Conservation (phyloP, 192 early-diverging fungal species). For the Coemansia umbellata region DNA sequence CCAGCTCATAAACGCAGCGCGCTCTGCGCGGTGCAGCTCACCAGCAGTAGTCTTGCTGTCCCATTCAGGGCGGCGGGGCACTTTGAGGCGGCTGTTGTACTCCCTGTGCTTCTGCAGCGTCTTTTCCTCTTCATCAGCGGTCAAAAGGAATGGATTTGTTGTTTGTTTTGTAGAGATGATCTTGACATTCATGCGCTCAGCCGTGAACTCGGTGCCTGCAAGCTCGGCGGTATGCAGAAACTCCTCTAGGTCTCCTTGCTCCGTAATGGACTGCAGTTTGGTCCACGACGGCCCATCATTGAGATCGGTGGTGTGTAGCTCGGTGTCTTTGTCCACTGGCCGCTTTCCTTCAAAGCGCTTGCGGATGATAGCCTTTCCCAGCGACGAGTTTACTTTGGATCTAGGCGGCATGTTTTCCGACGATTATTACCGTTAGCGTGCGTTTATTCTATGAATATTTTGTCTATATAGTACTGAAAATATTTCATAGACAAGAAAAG, state of each 20-base stretch:
- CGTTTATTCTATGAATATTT: too few relatives aligned
- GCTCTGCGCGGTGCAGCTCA: conserved; percentile 77
- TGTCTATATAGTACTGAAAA: too few relatives aligned
- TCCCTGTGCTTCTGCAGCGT: conserved; percentile 73
- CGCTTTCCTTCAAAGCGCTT: conserved; percentile 51
- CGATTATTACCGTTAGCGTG: too few relatives aligned
- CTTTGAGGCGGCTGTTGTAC: conserved; percentile 69
- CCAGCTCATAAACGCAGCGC: conserved; percentile 89
- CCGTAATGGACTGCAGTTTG: conserved; percentile 91
- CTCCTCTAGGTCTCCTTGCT: conserved; percentile 95
- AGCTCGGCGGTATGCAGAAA: conserved; percentile 93
- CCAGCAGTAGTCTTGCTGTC: conserved; percentile 74
- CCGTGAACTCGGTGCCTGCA: conserved; percentile 91
- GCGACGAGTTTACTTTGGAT: conserved; percentile 36
- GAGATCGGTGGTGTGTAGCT: conserved; percentile 78
- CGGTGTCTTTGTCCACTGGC: conserved; percentile 42
- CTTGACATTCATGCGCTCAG: conserved; percentile 70
- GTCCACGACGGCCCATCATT: conserved; percentile 82
- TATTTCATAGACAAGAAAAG: neutral
- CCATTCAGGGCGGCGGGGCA: conserved; percentile 91
- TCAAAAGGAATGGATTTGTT: conserved; percentile 78
- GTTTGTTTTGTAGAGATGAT: conserved; percentile 64
- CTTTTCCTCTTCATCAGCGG: conserved; percentile 72
- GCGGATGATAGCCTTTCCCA: conserved; percentile 45
- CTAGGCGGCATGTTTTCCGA: conserved; percentile 23